Evolutionary conservation across 1,284 basidiomycete genomes (phyloP), one percentile per base, ranked within the genome.

Genomic region (Xerocomus tenax): DNA sequence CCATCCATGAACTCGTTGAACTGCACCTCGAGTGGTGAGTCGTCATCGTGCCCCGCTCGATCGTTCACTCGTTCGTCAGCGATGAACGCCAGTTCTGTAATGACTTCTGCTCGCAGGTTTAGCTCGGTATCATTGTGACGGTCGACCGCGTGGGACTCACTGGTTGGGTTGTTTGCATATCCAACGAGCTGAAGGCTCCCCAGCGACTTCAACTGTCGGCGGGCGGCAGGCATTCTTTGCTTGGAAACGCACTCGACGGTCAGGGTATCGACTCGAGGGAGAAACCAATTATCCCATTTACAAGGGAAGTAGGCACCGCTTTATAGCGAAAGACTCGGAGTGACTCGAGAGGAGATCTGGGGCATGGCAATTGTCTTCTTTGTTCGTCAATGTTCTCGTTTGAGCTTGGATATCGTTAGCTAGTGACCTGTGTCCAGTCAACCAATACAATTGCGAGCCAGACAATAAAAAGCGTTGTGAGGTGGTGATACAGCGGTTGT

Each of bases 71-170:
- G 57, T 26, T 42, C 19, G 29, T 62, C 61, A 15, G 60, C 35
- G 26, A 62, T 57, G 32, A 62, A 62, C n/a, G 61, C 61, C 9
- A 62, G 60, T 30, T 62, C 61, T 9, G 61, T 61, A 26, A 64
- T 52, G 6, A 62, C 63, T 40, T 60, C 63, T 62, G 44, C 23
- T 49, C 57, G 43, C 28, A 44, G 2, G 8, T n/a, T 5, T 40
- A 5, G 13, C n/a, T 29, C 15, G 19, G 18, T 28, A 13, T 44
- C 36, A n/a, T 18, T 1, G 5, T 18, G 25, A 10, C 1, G 23
- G 34, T 36, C 26, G 23, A 46, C 16, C 3, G 0, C 13, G 18
- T 2, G 9, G 18, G 10, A 53, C 63, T 62, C 43, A 65, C 61
- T 64, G 32, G 46, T 47, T 29, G 63, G 61, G 47, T 64, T 62